Evolutionary conservation across 2,329 filamentous ascomycete species (phyloP), one percentile per base, ranked within the genome.

Genomic region (Botrytis paeoniae): DNA sequence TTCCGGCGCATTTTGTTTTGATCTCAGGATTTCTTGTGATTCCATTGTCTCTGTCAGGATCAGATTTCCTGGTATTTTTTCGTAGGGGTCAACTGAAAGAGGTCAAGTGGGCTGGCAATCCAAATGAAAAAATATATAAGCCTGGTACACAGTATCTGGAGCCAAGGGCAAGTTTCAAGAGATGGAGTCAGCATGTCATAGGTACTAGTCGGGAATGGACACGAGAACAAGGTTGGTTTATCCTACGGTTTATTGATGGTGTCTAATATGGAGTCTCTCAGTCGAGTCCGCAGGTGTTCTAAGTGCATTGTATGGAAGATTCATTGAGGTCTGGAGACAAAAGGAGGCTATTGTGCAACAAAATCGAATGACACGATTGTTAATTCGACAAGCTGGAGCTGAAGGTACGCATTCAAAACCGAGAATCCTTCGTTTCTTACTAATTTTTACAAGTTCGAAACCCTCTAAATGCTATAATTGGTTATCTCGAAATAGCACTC

Each of bases 391-490:
- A 61, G 70, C 70, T 18, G 70, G 70, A 20, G 70, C 70, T 51
- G 62, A 72, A 51, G 70, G 70, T 69, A 72, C 43, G 37, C 4
- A 32, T 16, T 20, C 12, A 32, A 32, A 41, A 25, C 5, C 1
- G 2, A 10, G 2, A 39, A 57, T 1, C 9, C 12, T 10, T 43
- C 4, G 10, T 5, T 6, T 10, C 20, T 18, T 41, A 57, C 65
- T 69, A 3, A 69, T 57, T 1, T 9, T 94, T 97, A 76, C 93
- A 97, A 83, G 93, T 97, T 16, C 91, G 94, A 69, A 97, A 94
- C 0, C 94, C 94, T 0, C 83, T 97, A 3, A 97, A 97, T 78
- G 94, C 94, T n/a, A 97, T 97, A 79, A 97, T 97, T 82, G 97
- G 97, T 78, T 97, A 97, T 77, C 87, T 97, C 0, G 94, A 97